Evolutionary conservation across 2,329 filamentous ascomycete genomes (phyloP).

Genomic region (Stachybotrys elegans): DNA sequence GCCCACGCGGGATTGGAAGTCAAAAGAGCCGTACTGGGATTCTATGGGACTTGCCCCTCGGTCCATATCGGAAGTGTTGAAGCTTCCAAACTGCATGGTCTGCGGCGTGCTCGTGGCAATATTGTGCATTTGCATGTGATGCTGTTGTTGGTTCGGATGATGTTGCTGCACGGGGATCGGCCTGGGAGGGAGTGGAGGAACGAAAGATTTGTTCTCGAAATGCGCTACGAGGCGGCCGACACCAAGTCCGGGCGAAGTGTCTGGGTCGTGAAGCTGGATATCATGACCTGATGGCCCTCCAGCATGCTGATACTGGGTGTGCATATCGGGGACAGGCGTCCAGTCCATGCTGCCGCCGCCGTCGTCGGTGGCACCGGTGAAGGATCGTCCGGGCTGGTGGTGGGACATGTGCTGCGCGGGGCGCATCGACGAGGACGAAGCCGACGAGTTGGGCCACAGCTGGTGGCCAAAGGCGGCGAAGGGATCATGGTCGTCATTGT

Average conservation of each 20-base stretch:
- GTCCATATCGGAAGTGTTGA: constrained; percentile 13
- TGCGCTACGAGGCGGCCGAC: constrained; percentile 34
- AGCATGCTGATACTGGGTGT: constrained; percentile 20
- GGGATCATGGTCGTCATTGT: constrained; percentile 21
- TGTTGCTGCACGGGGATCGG: no score
- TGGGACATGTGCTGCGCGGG: constrained; percentile 19
- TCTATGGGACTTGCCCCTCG: neutral
- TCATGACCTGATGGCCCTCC: constrained; percentile 11
- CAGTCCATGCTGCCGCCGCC: constrained; percentile 29
- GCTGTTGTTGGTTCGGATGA: no score
- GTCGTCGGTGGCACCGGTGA: constrained; percentile 16
- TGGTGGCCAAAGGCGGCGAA: constrained; percentile 27
- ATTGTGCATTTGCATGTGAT: constrained; percentile 18
- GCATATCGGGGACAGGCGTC: constrained; percentile 24
- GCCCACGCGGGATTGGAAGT: constrained; percentile 19
- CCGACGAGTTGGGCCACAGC: constrained; percentile 21
- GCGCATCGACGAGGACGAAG: constrained; percentile 14
- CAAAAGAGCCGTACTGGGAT: neutral
- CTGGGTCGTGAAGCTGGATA: constrained; percentile 22
- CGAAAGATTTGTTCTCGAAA: constrained; percentile 33
- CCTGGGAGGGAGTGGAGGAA: constrained; percentile 29
- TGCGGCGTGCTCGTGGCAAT: constrained; percentile 17
- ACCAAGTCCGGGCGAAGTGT: constrained; percentile 16
- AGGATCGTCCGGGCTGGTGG: constrained; percentile 18
- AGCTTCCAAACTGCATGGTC: constrained; percentile 26